Evolutionary conservation across 768 basidiomycete genomes (phyloP).

Genomic region (Lentinus brumalis): DNA sequence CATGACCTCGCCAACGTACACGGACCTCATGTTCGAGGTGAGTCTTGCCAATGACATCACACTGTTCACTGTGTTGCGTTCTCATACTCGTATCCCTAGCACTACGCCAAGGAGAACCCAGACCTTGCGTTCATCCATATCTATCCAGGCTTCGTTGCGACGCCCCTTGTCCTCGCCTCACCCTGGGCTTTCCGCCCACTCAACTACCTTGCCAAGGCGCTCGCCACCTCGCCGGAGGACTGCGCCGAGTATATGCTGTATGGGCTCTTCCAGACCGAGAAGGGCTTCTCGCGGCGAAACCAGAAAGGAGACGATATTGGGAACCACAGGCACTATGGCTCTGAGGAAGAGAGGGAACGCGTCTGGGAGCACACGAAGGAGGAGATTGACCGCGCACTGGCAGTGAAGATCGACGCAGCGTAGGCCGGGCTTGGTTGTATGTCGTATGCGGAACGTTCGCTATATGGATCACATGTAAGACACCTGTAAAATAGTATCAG

Average conservation of each 20-base stretch:
- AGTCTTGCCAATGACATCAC: not conserved
- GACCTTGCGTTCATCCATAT: constrained; percentile 46
- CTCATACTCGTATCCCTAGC: constrained; percentile 16
- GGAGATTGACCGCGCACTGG: constrained; percentile 16
- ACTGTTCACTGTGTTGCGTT: no score
- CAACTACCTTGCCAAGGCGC: not conserved
- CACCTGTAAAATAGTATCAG: no score
- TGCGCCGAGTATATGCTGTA: constrained; percentile 23
- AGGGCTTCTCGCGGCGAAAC: constrained; percentile 11
- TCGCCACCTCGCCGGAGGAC: constrained; percentile 8
- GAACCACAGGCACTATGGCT: constrained; percentile 8
- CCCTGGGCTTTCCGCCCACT: constrained; percentile 6
- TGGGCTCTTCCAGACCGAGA: constrained; percentile 15
- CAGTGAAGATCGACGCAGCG: not conserved
- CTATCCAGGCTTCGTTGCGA: constrained; percentile 43
- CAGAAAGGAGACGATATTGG: constrained; percentile 24
- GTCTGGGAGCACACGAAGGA: constrained; percentile 24
- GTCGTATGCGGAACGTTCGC: no score
- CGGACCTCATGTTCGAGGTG: constrained; percentile 56
- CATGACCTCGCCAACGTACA: constrained; percentile 44
- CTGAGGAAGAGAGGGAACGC: constrained; percentile 16
- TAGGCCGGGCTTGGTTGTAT: no score
- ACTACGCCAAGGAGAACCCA: constrained; percentile 43
- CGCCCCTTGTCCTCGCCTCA: constrained; percentile 20
- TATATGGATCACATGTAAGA: no score